Evolutionary conservation across 192 early-diverging fungal genomes (phyloP).

Genomic region (Coemansia sp.): DNA sequence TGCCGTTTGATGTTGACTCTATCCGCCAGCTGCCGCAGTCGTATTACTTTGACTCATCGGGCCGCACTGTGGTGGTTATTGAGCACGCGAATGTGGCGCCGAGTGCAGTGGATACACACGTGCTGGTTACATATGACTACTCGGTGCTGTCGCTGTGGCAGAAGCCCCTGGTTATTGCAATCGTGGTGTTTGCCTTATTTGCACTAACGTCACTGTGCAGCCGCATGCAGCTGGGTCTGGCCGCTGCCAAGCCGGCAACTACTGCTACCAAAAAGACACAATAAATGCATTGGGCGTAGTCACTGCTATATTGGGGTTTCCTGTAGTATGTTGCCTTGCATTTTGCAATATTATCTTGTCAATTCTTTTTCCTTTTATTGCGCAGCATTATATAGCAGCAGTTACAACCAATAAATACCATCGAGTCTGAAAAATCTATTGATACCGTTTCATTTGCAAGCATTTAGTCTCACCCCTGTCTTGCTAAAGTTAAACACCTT

Average conservation of each 20-base stretch:
- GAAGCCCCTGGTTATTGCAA: conserved; percentile 64
- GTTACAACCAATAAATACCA: not conserved
- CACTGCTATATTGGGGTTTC: not conserved
- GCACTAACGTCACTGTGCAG: conserved; percentile 56
- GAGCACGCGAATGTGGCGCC: conserved; percentile 71
- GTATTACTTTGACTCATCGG: conserved; percentile 89
- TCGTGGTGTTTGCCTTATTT: conserved; percentile 59
- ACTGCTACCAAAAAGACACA: conserved; percentile 1
- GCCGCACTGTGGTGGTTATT: conserved; percentile 78
- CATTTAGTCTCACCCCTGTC: not conserved
- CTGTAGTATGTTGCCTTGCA: not conserved
- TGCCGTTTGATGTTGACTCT: conserved; percentile 64
- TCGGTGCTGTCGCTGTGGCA: conserved; percentile 47
- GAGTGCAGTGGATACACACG: conserved; percentile 57
- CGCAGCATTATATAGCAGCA: not conserved
- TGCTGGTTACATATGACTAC: conserved; percentile 61
- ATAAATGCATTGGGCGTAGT: not conserved
- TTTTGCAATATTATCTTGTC: conserved; percentile 2
- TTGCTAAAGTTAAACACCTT: not conserved
- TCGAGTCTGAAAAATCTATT: not conserved
- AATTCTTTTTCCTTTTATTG: not conserved
- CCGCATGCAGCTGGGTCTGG: conserved; percentile 58
- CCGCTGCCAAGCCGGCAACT: not conserved
- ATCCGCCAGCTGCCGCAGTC: conserved; percentile 56
- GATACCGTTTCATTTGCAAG: not conserved